Percentiles rank a stretch among this genome's conserved stretches.
Conservation (phyloP, 257 asterid genomes). For the Schizonepeta tenuifolia region DNA sequence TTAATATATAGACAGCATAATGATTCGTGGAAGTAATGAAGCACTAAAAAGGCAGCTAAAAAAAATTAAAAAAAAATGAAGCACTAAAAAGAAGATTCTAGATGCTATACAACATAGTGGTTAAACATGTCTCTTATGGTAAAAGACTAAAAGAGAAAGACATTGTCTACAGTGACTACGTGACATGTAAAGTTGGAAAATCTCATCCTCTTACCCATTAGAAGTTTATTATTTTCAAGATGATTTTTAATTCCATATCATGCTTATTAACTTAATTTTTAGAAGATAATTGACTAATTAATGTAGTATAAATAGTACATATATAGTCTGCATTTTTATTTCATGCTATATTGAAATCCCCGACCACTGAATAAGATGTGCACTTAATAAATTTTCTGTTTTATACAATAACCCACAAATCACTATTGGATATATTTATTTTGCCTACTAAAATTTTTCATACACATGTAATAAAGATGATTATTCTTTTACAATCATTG, state of each 20-base stretch:
- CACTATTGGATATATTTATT: too few relatives aligned
- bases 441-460: neutral
- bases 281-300: too few relatives aligned
- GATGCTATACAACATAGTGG: neutral
- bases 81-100: conserved; percentile 19
- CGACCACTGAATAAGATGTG: too few relatives aligned
- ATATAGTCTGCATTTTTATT: too few relatives aligned
- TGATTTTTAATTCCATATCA: neutral
- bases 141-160: neutral
- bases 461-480: too few relatives aligned
- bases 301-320: too few relatives aligned
- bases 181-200: conserved; percentile 13
- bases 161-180: neutral
- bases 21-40: conserved; percentile 6
- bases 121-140: neutral
- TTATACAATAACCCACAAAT: too few relatives aligned
- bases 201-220: neutral
- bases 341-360: too few relatives aligned
- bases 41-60: too few relatives aligned
- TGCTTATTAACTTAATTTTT: too few relatives aligned
- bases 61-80: too few relatives aligned
- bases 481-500: neutral
- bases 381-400: too few relatives aligned
- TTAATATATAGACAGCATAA: neutral
- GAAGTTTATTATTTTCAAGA: neutral